Evolutionary conservation across 371 early-diverging fungal genomes (phyloP), one percentile per base, ranked within the genome.

Genomic region (Lichtheimia hyalospora): DNA sequence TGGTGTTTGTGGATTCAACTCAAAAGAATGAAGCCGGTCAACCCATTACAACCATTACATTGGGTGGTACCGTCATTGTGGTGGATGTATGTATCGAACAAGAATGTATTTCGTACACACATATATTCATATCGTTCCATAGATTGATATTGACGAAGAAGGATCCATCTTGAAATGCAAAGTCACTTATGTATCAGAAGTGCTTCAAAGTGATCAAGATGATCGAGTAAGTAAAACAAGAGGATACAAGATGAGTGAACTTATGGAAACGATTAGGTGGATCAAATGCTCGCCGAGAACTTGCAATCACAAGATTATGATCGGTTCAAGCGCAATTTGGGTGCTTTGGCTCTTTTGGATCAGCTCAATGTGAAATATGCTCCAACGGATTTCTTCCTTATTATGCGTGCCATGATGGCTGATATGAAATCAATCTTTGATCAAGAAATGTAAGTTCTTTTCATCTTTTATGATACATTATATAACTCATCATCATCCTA

Each of bases 341-440:
- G 68, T 23, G 76, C 78, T 3, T 61, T 85, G n/a, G 82, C 85
- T 3, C 66, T 76, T 0, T 51, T 81, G 13, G 85, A 83, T 69
- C 79, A 70, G 42, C 70, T 85, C 49, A 74, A 78, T 43, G 77
- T 81, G 15, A 79, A 75, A 57, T 74, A 83, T 52, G 62, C 73
- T n/a, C 66, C 76, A 10, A 61, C 69, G 6, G 79, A 85, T 55
- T 85, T 83, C 61, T 85, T 85, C 58, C 67, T 74, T 7, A 78
- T 82, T 20, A 64, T 71, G 12, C 74, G 75, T 3, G 62, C 71
- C n/a, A 57, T 85, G 49, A 86, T 79, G 1, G 97, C 97, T 81
- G 97, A 98, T 1, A 94, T 83, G 65, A 98, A 81, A 90, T 98
- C 99, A 61, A 99, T 99, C 84, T 94, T 75, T 39, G 65, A 63